Percentiles rank a stretch among this genome's conserved stretches.
Evolutionary conservation across 2,329 filamentous ascomycete species (phyloP).

Genomic region (Sclerotinia subarctica): DNA sequence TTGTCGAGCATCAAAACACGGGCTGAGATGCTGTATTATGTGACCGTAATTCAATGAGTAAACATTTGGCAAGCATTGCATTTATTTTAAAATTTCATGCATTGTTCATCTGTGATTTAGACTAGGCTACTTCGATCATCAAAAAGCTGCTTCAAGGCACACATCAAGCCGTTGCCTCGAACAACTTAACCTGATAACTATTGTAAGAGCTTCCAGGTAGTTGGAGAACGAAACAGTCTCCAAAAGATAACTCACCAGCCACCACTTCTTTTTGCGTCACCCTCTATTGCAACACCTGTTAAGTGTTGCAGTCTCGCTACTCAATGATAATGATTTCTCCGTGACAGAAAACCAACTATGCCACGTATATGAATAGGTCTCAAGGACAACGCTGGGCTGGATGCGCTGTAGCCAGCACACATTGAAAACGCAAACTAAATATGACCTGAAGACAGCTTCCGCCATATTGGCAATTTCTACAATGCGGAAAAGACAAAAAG

Average conservation of each 20-base stretch:
- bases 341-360: slow-evolving; percentile 31
- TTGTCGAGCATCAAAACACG: background rate
- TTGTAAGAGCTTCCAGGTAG: slow-evolving; percentile 24
- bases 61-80: background rate
- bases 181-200: slow-evolving; percentile 20
- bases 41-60: no score
- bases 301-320: slow-evolving; percentile 30
- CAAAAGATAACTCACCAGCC: slow-evolving; percentile 28
- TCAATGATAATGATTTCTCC: slow-evolving; percentile 29
- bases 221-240: slow-evolving; percentile 26
- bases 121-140: slow-evolving; percentile 34
- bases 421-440: slow-evolving; percentile 37
- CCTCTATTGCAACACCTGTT: slow-evolving; percentile 22
- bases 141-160: slow-evolving; percentile 30
- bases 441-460: slow-evolving; percentile 35
- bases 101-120: slow-evolving; percentile 37
- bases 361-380: slow-evolving; percentile 30
- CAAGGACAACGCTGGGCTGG: slow-evolving; percentile 27
- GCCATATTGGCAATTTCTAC: slow-evolving; percentile 43
- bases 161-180: slow-evolving; percentile 8
- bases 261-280: slow-evolving; percentile 23
- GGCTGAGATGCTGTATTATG: background rate
- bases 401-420: slow-evolving; percentile 33
- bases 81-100: slow-evolving; percentile 33
- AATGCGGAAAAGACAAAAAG: slow-evolving; percentile 77